Evolutionary conservation across 768 basidiomycete species (phyloP).

Genomic region (Leccinum longicurvipes): DNA sequence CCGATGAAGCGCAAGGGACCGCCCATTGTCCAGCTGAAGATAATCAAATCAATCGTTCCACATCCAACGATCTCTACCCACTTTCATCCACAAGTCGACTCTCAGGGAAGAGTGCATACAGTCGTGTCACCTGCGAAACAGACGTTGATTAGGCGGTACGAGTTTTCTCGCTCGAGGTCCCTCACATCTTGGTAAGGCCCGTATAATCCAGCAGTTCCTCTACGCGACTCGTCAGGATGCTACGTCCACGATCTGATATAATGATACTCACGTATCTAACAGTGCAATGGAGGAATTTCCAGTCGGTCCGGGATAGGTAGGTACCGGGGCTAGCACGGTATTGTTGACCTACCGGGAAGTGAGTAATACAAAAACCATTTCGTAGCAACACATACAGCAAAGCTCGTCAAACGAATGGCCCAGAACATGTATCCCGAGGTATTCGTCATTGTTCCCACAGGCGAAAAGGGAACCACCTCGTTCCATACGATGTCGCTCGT

Average conservation of each 20-base stretch:
- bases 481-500: slow-evolving; percentile 66
- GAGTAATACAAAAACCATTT: neutral
- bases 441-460: slow-evolving; percentile 53
- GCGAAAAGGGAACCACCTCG: slow-evolving; percentile 69
- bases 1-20: slow-evolving; percentile 62
- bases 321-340: slow-evolving; percentile 47
- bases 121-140: slow-evolving; percentile 53
- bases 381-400: slow-evolving; percentile 41
- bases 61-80: slow-evolving; percentile 26
- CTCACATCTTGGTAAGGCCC: slow-evolving; percentile 77
- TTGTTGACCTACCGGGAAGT: slow-evolving; percentile 49
- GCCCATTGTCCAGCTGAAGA: slow-evolving; percentile 65
- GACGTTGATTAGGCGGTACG: neutral
- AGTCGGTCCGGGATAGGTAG: slow-evolving; percentile 60
- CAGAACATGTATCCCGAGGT: slow-evolving; percentile 73
- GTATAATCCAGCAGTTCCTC: slow-evolving; percentile 68
- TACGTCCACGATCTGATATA: neutral
- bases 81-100: slow-evolving; percentile 67
- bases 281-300: slow-evolving; percentile 61
- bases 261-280: slow-evolving; percentile 63
- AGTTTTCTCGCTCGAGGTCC: neutral
- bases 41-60: neutral
- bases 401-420: slow-evolving; percentile 57
- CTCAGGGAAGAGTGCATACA: slow-evolving; percentile 57
- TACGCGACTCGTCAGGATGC: slow-evolving; percentile 25